Evolutionary conservation across 805 yeast genomes (phyloP).

Genomic region (Teunomyces cretensis): DNA sequence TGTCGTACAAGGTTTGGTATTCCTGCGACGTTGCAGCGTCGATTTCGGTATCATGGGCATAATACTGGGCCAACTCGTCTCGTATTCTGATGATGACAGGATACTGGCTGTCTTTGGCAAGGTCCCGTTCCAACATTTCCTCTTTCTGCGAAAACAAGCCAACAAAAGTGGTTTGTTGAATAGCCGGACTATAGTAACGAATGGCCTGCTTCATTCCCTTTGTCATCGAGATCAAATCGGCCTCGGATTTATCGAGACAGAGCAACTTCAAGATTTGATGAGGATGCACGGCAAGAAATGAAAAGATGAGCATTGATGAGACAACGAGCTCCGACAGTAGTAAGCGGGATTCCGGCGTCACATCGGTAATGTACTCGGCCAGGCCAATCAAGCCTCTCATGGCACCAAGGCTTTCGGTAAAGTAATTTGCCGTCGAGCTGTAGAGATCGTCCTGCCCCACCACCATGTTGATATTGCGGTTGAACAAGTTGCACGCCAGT

Average conservation of each 20-base stretch:
- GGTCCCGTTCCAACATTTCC: too few species aligned
- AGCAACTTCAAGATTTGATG: slow-evolving; percentile 28
- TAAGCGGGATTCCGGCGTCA: neutral
- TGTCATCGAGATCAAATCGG: slow-evolving; percentile 22
- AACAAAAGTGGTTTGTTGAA: too few species aligned
- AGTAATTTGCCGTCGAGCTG: slow-evolving; percentile 17
- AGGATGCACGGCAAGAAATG: slow-evolving; percentile 33
- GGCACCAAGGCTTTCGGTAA: slow-evolving; percentile 15
- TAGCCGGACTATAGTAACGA: too few species aligned
- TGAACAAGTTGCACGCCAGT: neutral
- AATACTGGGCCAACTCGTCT: too few species aligned
- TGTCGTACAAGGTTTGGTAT: too few species aligned
- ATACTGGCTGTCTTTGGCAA: too few species aligned
- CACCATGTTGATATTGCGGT: neutral
- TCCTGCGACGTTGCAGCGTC: too few species aligned
- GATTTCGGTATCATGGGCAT: too few species aligned
- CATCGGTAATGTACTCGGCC: slow-evolving; percentile 2
- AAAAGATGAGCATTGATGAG: slow-evolving; percentile 22
- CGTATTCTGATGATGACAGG: too few species aligned
- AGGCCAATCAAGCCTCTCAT: slow-evolving; percentile 7
- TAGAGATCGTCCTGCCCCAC: neutral
- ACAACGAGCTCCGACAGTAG: slow-evolving; percentile 14
- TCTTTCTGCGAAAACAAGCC: too few species aligned
- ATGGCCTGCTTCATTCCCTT: slow-evolving; percentile 12
- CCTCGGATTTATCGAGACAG: slow-evolving; percentile 16